phyloP scores from a whole-genome alignment of 2,329 filamentous ascomycete genomes.

The Purpureocillium takamizusanense region DNA sequence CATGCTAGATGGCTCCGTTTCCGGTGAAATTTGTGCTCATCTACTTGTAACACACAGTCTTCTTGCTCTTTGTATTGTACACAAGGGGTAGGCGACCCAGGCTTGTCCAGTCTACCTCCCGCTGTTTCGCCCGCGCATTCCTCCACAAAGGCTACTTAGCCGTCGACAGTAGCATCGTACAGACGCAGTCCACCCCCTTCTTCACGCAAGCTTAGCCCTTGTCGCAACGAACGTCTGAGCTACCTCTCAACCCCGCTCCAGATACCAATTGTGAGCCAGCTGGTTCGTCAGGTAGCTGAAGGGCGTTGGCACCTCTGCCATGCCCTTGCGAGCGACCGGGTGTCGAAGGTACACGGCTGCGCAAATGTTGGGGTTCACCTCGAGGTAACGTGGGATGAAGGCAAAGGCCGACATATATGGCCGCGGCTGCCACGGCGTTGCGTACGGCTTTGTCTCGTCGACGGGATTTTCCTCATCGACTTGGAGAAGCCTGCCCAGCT shows the following conservation, averaged over 20 bases:
- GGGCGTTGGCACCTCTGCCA: conserved; percentile 77
- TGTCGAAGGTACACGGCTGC: conserved; percentile 91
- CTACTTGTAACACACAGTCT: too few species aligned
- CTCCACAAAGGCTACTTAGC: too few species aligned
- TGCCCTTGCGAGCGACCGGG: conserved; percentile 76
- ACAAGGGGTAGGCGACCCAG: too few species aligned
- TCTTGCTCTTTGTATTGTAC: too few species aligned
- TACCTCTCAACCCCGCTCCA: conserved; percentile 60
- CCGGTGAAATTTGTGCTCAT: too few species aligned
- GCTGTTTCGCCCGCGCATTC: too few species aligned
- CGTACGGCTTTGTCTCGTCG: conserved; percentile 73
- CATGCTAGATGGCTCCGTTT: too few species aligned
- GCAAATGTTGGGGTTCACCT: conserved; percentile 97
- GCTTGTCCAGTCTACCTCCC: too few species aligned
- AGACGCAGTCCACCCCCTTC: not conserved
- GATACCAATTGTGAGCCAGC: conserved; percentile 89
- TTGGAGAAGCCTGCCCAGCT: conserved; percentile 48
- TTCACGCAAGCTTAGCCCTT: too few species aligned
- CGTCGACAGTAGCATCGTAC: not conserved
- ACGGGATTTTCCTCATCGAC: conserved; percentile 66
- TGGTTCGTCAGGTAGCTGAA: conserved; percentile 64
- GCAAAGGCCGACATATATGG: conserved; percentile 87
- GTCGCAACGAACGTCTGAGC: too few species aligned
- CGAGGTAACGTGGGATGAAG: conserved; percentile 89
- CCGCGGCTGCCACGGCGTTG: conserved; percentile 81